phyloP scores from a whole-genome alignment of 2,329 filamentous ascomycete genomes.

The Fusarium austroafricanum region DNA sequence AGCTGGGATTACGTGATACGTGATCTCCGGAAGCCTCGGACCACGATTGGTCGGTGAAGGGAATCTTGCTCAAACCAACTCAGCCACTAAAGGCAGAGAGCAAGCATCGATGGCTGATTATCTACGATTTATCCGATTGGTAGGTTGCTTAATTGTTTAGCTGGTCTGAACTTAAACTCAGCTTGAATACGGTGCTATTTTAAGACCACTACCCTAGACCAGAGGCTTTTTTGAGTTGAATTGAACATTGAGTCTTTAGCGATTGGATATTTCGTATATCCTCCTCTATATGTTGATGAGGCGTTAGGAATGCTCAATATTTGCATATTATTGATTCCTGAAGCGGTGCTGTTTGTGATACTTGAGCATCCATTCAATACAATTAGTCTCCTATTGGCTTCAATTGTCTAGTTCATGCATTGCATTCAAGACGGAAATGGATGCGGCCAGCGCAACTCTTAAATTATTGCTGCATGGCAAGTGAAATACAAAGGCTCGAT shows the following conservation, averaged over 20 bases:
- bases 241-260: background rate
- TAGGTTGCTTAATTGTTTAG: background rate
- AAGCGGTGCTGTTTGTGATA: too few species aligned
- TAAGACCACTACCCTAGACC: background rate
- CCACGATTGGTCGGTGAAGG: slow-evolving; percentile 25
- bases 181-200: background rate
- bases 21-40: slow-evolving; percentile 19
- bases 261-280: background rate
- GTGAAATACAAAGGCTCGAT: too few species aligned
- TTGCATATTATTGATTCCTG: too few species aligned
- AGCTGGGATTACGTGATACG: slow-evolving; percentile 42
- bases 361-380: too few species aligned
- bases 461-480: too few species aligned
- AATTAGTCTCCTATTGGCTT: too few species aligned
- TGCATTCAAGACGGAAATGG: too few species aligned
- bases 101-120: background rate
- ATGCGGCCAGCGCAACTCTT: too few species aligned
- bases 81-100: slow-evolving; percentile 10
- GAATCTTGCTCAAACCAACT: slow-evolving; percentile 44
- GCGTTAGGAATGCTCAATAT: too few species aligned
- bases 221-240: background rate
- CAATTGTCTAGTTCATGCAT: too few species aligned
- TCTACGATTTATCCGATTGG: background rate
- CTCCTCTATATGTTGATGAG: too few species aligned
- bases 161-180: background rate